Conservation (phyloP, 495 filamentous ascomycete species). For the Trypethelium eluteriae region DNA sequence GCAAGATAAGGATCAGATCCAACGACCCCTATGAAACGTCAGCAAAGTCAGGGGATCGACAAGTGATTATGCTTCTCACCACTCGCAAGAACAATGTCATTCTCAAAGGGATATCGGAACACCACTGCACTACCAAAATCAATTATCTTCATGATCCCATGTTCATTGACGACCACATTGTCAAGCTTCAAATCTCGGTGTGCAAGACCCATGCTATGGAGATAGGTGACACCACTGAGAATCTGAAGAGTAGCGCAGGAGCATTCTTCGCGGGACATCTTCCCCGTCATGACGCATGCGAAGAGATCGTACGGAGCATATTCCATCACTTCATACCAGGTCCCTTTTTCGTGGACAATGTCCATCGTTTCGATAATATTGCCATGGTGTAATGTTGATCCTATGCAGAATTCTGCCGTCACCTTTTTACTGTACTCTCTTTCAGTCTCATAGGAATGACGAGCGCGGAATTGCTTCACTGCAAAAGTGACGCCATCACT, state of each 20-base stretch:
- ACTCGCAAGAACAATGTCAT: conserved; percentile 73
- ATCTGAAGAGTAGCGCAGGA: conserved; percentile 91
- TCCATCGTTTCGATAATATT: conserved; percentile 98
- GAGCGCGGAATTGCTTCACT: conserved; percentile 91
- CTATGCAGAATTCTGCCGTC: conserved; percentile 98
- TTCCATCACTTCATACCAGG: conserved; percentile 99
- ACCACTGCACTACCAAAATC: conserved; percentile 98
- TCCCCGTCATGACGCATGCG: conserved; percentile 98
- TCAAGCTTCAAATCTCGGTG: conserved; percentile 96
- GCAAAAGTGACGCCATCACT: conserved; percentile 90
- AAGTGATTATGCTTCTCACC: conserved; percentile 50
- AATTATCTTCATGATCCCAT: conserved; percentile 99
- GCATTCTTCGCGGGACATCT: conserved; percentile 89
- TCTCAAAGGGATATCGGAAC: conserved; percentile 95
- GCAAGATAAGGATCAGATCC: conserved; percentile 96
- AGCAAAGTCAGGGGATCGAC: conserved; percentile 3
- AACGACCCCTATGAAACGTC: conserved; percentile 64
- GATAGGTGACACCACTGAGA: conserved; percentile 88
- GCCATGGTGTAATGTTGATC: conserved; percentile 91
- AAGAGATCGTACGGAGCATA: conserved; percentile 97
- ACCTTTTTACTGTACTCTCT: conserved; percentile 97
- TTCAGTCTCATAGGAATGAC: conserved; percentile 87
- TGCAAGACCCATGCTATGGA: conserved; percentile 92
- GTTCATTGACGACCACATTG: conserved; percentile 94
- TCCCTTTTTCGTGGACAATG: conserved; percentile 87